A percentile compares a stretch with the other conserved stretches of the same genome.
Conservation (phyloP, 306 rosid species). For the Phaseolus lunatus region DNA sequence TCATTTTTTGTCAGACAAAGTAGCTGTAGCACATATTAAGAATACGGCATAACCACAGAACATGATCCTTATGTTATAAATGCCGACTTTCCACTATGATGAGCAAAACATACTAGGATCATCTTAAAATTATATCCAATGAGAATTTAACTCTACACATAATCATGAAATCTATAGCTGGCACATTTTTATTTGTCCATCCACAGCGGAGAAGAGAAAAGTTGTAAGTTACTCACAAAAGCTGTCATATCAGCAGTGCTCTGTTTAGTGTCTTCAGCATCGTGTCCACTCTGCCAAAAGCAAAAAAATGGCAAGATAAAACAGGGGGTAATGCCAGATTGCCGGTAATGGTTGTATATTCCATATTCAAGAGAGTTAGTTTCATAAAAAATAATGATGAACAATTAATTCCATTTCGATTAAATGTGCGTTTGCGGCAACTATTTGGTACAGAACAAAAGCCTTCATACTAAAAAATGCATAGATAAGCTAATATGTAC, state of each 20-base stretch:
- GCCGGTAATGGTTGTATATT: background rate
- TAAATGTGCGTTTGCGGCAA: background rate
- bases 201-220: background rate
- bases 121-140: background rate
- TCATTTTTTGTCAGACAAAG: background rate
- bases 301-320: constrained; percentile 1
- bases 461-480: background rate
- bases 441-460: background rate
- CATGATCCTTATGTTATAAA: background rate
- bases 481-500: background rate
- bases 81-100: background rate
- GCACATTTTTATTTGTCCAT: constrained; percentile 16
- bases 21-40: background rate
- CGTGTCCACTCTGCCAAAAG: constrained; percentile 7
- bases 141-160: background rate
- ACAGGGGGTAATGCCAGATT: background rate
- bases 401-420: background rate
- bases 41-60: background rate
- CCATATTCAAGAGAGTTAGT: background rate
- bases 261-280: constrained; percentile 23
- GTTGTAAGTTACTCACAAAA: constrained; percentile 3
- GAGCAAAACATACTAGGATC: background rate
- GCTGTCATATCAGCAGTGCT: constrained; percentile 13
- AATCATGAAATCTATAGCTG: background rate
- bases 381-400: background rate